These are phyloP conservation scores for Aristolochia californica DNA, from an alignment of 164 flowering plant genomes.

Conservation along the genomic window DNA sequence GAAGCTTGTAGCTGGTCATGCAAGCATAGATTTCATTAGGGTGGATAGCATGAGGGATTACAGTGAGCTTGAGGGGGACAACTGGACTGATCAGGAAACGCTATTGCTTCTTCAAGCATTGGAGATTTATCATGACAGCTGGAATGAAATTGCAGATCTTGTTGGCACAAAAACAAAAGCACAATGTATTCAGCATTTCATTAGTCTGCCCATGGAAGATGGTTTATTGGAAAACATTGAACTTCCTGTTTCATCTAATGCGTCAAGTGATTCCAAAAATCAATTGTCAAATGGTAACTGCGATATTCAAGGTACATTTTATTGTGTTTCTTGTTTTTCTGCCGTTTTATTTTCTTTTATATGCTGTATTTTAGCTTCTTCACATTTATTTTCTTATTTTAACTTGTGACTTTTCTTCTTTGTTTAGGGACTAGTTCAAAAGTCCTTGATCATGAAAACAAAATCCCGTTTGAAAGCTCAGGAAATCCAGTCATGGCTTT, in stretches of 20 bases:
- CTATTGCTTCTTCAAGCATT: constrained; percentile 77
- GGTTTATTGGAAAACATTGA: constrained; percentile 64
- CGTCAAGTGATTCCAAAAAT: constrained; percentile 18
- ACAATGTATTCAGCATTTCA: constrained; percentile 88
- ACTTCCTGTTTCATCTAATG: constrained; percentile 37
- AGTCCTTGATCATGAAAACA: constrained; percentile 32
- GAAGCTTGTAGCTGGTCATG: constrained; percentile 70
- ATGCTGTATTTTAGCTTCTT: background rate
- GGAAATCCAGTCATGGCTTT: constrained; percentile 86
- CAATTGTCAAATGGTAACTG: constrained; percentile 45
- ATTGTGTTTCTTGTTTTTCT: background rate
- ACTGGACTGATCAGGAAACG: constrained; percentile 94
- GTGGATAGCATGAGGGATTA: constrained; percentile 54
- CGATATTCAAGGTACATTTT: constrained; percentile 28
- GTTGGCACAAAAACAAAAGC: constrained; percentile 97
- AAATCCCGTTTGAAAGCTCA: constrained; percentile 74
- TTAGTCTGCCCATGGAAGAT: constrained; percentile 82
- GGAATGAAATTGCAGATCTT: constrained; percentile 94
- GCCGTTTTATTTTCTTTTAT: no score
- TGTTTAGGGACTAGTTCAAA: constrained; percentile 29
- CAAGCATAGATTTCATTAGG: constrained; percentile 77
- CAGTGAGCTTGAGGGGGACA: constrained; percentile 70
- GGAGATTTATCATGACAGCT: constrained; percentile 71
- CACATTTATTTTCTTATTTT: background rate
- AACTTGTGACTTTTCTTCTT: background rate